Evolutionary conservation across 768 basidiomycete genomes (phyloP), one percentile per base, ranked within the genome.

Genomic region (Naganishia vaughanmartiniae): DNA sequence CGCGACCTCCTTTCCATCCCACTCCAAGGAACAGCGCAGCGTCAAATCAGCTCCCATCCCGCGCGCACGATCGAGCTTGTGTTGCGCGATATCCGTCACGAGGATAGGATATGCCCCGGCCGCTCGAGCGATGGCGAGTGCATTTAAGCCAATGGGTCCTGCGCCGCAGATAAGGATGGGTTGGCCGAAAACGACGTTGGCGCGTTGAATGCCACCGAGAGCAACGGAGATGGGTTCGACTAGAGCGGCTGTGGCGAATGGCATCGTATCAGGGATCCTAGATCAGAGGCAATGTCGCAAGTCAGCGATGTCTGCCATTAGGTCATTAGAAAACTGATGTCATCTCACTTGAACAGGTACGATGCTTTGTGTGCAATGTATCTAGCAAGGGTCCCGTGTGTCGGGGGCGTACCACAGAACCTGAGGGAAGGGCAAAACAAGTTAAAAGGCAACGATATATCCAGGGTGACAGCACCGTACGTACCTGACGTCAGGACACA

Each of bases 171-270:
- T 73, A 24, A 76, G 31, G 26, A 75, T 71, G 5, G 75, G 75
- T 54, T 74, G 74, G 24, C 75, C 75, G 48, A 76, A 73, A 36
- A 74, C 73, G 12, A 71, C 73, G 14, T 51, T 57, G 7, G 75
- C 72, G 48, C 75, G 60, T 24, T 58, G 31, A 5, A 76, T 73
- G 19, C 70, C 75, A 63, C 73, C 74, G 65, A 75, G 73, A 17
- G 74, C 75, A 14, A 76, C 75, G 1, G 74, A 73, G 9, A 76
- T 66, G 4, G 75, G 75, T 48, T 76, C 75, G 63, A 76, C 70
- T 21, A 76, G 68, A 6, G 75, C 74, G 14, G 70, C 75, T 28
- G 63, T 67, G 17, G 74, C 71, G 58, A 72, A 76, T 5, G 74
- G 65, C 75, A 76, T 76, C 0, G 28, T 65, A 17, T 76, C 75